Conservation (phyloP, 495 filamentous ascomycete genomes). For the Penicillium silybi region DNA sequence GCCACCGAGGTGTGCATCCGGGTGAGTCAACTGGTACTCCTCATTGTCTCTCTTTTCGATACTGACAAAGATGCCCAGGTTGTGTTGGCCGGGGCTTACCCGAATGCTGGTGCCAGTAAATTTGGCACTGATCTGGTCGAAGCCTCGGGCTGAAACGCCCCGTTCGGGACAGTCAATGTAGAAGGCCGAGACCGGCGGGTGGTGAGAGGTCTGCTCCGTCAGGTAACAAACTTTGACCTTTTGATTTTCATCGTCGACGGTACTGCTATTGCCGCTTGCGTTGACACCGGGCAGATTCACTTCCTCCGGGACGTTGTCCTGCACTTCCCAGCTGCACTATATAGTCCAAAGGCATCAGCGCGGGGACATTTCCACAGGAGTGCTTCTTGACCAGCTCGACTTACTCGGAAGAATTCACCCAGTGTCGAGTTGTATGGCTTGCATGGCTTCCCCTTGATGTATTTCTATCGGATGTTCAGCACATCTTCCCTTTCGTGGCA, state of each 20-base stretch:
- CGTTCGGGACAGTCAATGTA: conserved; percentile 90
- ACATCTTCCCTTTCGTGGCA: neutral
- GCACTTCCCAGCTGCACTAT: conserved; percentile 91
- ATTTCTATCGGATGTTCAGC: conserved; percentile 59
- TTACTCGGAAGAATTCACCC: conserved; percentile 95
- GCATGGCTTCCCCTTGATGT: conserved; percentile 96
- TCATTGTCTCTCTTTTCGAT: conserved; percentile 76
- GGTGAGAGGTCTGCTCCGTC: conserved; percentile 98
- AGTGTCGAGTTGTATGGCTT: conserved; percentile 97
- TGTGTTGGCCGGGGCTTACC: conserved; percentile 87
- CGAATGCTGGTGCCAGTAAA: conserved; percentile 95
- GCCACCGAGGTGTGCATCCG: conserved; percentile 86
- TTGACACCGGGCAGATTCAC: conserved; percentile 30
- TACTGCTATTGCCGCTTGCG: conserved; percentile 33
- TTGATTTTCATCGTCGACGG: conserved; percentile 38
- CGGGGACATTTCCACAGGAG: neutral
- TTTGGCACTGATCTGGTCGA: conserved; percentile 94
- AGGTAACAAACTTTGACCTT: conserved; percentile 80
- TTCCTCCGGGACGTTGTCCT: conserved; percentile 56
- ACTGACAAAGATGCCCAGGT: conserved; percentile 92
- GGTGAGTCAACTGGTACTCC: conserved; percentile 92
- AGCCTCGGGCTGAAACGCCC: conserved; percentile 82
- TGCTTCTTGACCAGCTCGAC: conserved; percentile 20
- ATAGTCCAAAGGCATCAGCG: neutral
- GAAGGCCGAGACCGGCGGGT: conserved; percentile 96